Percentiles rank a stretch among this genome's conserved stretches.
Evolutionary conservation across 768 basidiomycete genomes (phyloP).

Genomic region (Suillus spraguei): DNA sequence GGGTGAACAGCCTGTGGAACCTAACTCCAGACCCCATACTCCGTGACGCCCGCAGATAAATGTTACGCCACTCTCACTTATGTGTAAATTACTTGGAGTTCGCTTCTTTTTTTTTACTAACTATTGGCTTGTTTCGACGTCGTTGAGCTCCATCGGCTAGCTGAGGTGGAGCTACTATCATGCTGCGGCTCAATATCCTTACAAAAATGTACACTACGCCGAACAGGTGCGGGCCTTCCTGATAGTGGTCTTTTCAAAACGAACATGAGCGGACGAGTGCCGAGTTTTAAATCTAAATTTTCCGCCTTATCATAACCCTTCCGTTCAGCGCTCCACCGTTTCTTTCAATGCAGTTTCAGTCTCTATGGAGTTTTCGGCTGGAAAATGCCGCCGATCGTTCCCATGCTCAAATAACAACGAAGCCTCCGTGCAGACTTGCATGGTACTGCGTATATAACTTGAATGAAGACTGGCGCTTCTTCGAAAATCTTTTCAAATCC

Average conservation of each 20-base stretch:
- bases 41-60: not conserved
- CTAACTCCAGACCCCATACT: not conserved
- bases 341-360: not conserved
- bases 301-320: not conserved
- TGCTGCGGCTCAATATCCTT: not conserved
- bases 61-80: not conserved
- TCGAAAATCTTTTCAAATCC: not conserved
- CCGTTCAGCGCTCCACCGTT: not conserved
- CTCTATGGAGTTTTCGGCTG: not conserved
- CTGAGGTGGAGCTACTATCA: not conserved
- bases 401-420: no score
- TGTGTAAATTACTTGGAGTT: not conserved
- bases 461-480: not conserved
- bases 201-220: not conserved
- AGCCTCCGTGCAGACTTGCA: not conserved
- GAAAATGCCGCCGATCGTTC: not conserved
- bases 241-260: not conserved
- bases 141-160: not conserved
- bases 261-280: not conserved
- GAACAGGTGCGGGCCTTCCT: not conserved
- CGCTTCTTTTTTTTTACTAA: not conserved
- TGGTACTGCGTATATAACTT: slow-evolving; percentile 1
- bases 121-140: not conserved
- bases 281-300: not conserved
- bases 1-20: not conserved